Base-by-base conservation (phyloP, 1,284 basidiomycete genomes). In the Vanrija humicola region DNA sequence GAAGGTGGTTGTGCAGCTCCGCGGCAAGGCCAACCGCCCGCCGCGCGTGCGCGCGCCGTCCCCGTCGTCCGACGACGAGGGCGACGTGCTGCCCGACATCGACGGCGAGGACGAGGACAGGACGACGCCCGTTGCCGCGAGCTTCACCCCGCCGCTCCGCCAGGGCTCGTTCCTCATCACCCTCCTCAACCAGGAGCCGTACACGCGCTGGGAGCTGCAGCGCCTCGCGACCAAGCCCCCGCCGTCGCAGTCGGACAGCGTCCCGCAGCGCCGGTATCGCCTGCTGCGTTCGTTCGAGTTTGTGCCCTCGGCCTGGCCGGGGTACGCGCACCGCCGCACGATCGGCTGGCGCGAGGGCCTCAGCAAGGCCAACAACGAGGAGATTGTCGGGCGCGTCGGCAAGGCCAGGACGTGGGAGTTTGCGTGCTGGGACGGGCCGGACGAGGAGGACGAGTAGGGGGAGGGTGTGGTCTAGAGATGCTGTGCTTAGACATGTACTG, bases 291-390 rank as follows among this genome's bases (percentile, higher is more conserved):
- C 90, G 1, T 97, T 95, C 72, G 81, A 78, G 23, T 98, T 98
- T 67, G 79, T 85, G 45, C 81, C 89, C 25, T 74, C 73, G 14
- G 68, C 79, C 0, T 98, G 90, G 84, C 82, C 82, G 47, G 91
- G 89, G 0, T 98, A 97, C 67, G 86, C 86, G 62, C 94, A 98
- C 76, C 80, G 90, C 12, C 87, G 95, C 82, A 97, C 94, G 1
- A 88, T 94, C 63, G 93, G 93, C 1, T 81, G 73, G 67, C 77
- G 79, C 51, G 77, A 78, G 48, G 75, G 75, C 0, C 50, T 73
- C 28, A 70, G 68, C 26, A 73, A 69, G 56, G 60, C 43, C n/a
- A 57, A 54, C 48, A 78, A 78, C 53, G 68, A 71, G 62, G 76
- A 78, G 70, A 75, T 78, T 44, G 18, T 69, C 21, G 68, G 67